These are phyloP conservation scores for Cercospora canescens DNA, from an alignment of 2,329 filamentous ascomycete species.

Conservation along the genomic window DNA sequence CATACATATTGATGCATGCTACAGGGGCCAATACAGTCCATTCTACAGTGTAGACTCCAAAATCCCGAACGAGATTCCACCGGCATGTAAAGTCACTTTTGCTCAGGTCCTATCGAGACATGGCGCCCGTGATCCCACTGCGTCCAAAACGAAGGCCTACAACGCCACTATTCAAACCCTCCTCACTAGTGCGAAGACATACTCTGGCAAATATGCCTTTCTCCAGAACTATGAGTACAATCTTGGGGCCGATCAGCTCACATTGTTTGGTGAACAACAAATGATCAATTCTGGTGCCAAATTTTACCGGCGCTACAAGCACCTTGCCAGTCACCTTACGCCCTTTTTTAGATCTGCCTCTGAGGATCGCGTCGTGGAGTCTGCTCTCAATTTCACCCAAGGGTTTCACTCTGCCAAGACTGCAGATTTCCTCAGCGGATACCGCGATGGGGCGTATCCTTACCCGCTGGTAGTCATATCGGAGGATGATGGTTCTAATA, in stretches of 20 bases:
- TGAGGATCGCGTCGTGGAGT: constrained; percentile 70
- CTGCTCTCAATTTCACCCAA: constrained; percentile 71
- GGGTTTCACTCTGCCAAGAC: constrained; percentile 66
- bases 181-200: constrained; percentile 57
- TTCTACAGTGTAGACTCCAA: constrained; percentile 74
- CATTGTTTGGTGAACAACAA: constrained; percentile 66
- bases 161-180: constrained; percentile 64
- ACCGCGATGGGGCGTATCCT: constrained; percentile 47
- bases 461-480: constrained; percentile 66
- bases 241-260: constrained; percentile 69
- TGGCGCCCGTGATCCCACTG: constrained; percentile 78
- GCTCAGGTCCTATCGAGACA: constrained; percentile 81
- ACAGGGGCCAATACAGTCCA: constrained; percentile 75
- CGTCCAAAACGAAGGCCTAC: constrained; percentile 65
- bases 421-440: constrained; percentile 39
- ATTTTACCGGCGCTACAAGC: constrained; percentile 72
- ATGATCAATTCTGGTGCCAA: constrained; percentile 73
- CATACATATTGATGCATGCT: not conserved
- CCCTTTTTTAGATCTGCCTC: constrained; percentile 75
- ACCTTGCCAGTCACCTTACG: constrained; percentile 56
- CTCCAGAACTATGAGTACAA: constrained; percentile 70
- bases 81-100: constrained; percentile 73
- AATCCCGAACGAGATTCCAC: constrained; percentile 61
- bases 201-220: constrained; percentile 67
- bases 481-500: constrained; percentile 69